Percentiles rank a stretch among this genome's conserved stretches.
Evolutionary conservation across 2,329 filamentous ascomycete species (phyloP).

Genomic region (Cucurbitaria berberidis): DNA sequence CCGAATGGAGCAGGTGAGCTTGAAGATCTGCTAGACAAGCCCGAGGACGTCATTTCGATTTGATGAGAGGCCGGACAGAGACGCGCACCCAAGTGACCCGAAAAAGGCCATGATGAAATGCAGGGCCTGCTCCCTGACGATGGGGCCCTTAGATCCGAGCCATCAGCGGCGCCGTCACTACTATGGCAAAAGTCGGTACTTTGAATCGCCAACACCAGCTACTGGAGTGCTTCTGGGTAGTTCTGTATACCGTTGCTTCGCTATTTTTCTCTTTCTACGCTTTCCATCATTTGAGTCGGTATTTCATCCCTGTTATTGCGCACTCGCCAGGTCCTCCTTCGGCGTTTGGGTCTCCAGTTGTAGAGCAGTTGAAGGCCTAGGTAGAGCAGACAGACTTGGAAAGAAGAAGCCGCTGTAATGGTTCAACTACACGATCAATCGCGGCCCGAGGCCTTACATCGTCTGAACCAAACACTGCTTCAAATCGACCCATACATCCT

Average conservation of each 20-base stretch:
- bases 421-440: slow-evolving; percentile 36
- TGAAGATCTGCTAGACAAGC: slow-evolving; percentile 11
- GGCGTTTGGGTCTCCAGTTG: neutral
- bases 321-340: neutral
- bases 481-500: slow-evolving; percentile 48
- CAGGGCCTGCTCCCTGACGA: slow-evolving; percentile 4
- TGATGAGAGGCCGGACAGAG: slow-evolving; percentile 4
- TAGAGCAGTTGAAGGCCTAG: neutral
- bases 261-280: slow-evolving; percentile 15
- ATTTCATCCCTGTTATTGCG: slow-evolving; percentile 18
- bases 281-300: slow-evolving; percentile 18
- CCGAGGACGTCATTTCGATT: slow-evolving; percentile 12
- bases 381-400: neutral
- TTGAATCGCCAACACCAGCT: slow-evolving; percentile 13
- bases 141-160: slow-evolving; percentile 41
- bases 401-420: slow-evolving; percentile 19
- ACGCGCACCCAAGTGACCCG: slow-evolving; percentile 9
- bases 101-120: slow-evolving; percentile 9
- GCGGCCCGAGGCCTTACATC: slow-evolving; percentile 38
- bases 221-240: slow-evolving; percentile 24
- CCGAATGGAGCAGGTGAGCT: slow-evolving; percentile 21
- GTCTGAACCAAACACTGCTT: slow-evolving; percentile 47
- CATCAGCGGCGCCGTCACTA: slow-evolving; percentile 36
- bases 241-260: slow-evolving; percentile 27
- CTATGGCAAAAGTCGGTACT: slow-evolving; percentile 17